Evolutionary conservation across 352 stramenopile genomes (phyloP).

Genomic region (Globisporangium okanoganense): DNA sequence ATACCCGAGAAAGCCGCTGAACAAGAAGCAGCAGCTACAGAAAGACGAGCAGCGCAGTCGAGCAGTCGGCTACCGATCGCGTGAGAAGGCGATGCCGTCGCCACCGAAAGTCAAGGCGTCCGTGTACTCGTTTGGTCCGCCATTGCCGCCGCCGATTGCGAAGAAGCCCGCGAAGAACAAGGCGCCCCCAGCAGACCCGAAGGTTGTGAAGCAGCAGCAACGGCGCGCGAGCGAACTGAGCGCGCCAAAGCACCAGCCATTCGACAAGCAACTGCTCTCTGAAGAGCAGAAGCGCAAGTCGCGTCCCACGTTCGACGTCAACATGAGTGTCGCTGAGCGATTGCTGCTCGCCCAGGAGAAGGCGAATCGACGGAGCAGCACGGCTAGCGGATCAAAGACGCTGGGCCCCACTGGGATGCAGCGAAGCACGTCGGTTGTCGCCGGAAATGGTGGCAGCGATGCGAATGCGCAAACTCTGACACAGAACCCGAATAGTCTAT

Average conservation of each 20-base stretch:
- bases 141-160: conserved; percentile 25
- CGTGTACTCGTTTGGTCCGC: conserved; percentile 45
- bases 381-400: neutral
- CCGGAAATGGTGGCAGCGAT: neutral
- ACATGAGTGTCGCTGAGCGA: conserved; percentile 65
- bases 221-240: conserved; percentile 56
- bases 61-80: conserved; percentile 51
- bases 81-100: conserved; percentile 54
- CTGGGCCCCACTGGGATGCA: neutral
- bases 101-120: conserved; percentile 47
- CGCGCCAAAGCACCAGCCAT: conserved; percentile 52
- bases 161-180: conserved; percentile 46
- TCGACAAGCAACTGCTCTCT: conserved; percentile 54
- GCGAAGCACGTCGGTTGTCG: conserved; percentile 1
- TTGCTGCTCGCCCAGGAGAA: conserved; percentile 54
- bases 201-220: conserved; percentile 44
- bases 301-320: conserved; percentile 47
- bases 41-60: conserved; percentile 67
- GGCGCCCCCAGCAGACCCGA: conserved; percentile 21
- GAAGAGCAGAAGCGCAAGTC: conserved; percentile 62
- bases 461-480: neutral
- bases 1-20: conserved; percentile 30
- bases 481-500: neutral
- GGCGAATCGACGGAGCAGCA: conserved; percentile 27
- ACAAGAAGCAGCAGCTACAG: conserved; percentile 53